Conservation (phyloP, 75 land plant species). For the Chamaecyparis obtusa region DNA sequence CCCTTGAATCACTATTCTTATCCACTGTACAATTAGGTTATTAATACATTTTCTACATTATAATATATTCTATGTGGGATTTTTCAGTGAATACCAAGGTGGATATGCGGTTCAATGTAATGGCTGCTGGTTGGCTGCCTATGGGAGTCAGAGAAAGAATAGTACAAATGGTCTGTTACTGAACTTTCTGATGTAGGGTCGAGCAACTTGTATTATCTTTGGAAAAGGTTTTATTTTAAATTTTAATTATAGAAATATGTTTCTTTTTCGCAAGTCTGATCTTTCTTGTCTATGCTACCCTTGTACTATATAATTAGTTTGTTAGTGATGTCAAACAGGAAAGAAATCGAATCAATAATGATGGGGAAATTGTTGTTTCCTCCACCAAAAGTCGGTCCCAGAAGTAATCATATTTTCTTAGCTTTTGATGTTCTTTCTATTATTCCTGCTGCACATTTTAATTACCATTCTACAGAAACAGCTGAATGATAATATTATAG, state of each 20-base stretch:
- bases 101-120: slow-evolving; percentile 98
- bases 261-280: neutral
- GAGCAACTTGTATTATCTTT: neutral
- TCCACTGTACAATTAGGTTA: neutral
- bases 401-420: slow-evolving; percentile 43
- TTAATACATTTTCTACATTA: neutral
- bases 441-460: neutral
- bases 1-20: neutral
- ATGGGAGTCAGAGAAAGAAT: slow-evolving; percentile 68
- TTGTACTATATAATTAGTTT: neutral
- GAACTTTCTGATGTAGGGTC: neutral
- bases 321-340: slow-evolving; percentile 44
- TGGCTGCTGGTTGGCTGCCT: slow-evolving; percentile 84
- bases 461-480: neutral
- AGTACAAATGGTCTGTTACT: slow-evolving; percentile 61
- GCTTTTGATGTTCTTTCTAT: neutral
- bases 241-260: neutral
- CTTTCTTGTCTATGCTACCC: neutral
- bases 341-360: slow-evolving; percentile 93
- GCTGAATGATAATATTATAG: neutral
- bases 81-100: slow-evolving; percentile 92
- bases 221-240: neutral
- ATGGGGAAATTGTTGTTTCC: slow-evolving; percentile 93
- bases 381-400: slow-evolving; percentile 95
- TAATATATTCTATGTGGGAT: neutral